Conservation (phyloP, 306 rosid species). For the Senna siamea region DNA sequence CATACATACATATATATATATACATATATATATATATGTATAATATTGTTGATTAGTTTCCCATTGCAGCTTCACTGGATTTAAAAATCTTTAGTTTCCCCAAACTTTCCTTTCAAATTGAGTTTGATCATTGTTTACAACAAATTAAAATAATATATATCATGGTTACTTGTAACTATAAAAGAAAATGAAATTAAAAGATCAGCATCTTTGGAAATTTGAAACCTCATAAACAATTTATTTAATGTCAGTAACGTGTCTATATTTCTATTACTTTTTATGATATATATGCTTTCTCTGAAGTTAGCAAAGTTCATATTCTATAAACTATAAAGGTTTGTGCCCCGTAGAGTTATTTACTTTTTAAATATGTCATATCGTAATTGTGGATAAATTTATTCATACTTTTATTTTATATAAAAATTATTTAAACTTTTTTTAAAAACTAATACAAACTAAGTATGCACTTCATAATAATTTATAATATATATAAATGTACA, state of each 20-base stretch:
- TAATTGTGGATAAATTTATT: neutral
- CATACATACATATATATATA: no score
- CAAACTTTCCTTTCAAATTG: conserved; percentile 26
- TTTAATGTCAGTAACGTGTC: conserved; percentile 22
- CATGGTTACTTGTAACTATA: conserved; percentile 29
- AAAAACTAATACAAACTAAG: no score
- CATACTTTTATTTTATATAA: no score
- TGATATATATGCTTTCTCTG: neutral
- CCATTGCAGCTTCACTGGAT: conserved; percentile 41
- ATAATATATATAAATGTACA: no score
- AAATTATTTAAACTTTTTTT: no score
- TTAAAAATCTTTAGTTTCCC: conserved; percentile 24
- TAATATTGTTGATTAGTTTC: conserved; percentile 40
- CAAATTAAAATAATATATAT: conserved; percentile 18
- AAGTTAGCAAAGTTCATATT: neutral
- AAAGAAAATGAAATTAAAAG: conserved; percentile 23
- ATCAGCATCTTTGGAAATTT: conserved; percentile 39
- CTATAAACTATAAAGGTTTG: no score
- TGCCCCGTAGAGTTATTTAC: neutral
- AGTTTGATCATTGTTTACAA: conserved; percentile 38
- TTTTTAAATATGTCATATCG: conserved; percentile 10
- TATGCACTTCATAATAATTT: neutral
- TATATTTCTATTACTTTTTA: no score
- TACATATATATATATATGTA: no score
- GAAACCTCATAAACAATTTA: conserved; percentile 28